Evolutionary conservation across 805 yeast genomes (phyloP).

Genomic region (Danielozyma ontarioensis): DNA sequence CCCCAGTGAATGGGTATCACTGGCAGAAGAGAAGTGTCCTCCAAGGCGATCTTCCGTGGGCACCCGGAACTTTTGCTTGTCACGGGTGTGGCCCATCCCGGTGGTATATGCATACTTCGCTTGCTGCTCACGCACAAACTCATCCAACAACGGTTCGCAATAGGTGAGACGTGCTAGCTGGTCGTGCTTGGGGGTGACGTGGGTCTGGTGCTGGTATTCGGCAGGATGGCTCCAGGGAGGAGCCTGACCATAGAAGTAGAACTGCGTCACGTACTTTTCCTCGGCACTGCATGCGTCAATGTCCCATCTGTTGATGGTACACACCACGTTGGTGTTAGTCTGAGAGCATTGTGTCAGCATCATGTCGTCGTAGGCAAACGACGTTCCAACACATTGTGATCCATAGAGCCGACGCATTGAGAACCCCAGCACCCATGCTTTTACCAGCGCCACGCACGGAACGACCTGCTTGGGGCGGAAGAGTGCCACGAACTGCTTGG

Average conservation of each 20-base stretch:
- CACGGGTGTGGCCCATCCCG: not conserved
- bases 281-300: slow-evolving; percentile 26
- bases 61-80: not conserved
- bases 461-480: slow-evolving; percentile 38
- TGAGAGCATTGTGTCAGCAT: too few species aligned
- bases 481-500: slow-evolving; percentile 24
- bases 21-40: not conserved
- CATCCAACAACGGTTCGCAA: too few species aligned
- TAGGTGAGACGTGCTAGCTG: too few species aligned
- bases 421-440: slow-evolving; percentile 35
- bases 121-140: not conserved
- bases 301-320: slow-evolving; percentile 31
- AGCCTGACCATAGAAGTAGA: too few species aligned
- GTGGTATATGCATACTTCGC: not conserved
- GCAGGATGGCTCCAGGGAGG: too few species aligned
- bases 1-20: not conserved
- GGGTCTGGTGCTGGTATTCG: too few species aligned
- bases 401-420: slow-evolving; percentile 39
- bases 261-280: slow-evolving; percentile 12
- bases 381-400: not conserved
- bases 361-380: too few species aligned
- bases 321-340: too few species aligned
- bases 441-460: slow-evolving; percentile 34
- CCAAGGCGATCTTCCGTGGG: not conserved
- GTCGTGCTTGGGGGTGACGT: too few species aligned